These are phyloP conservation scores for Acanthamoeba castellanii DNA, from an alignment of 208 protist genomes.

Conservation along the genomic window DNA sequence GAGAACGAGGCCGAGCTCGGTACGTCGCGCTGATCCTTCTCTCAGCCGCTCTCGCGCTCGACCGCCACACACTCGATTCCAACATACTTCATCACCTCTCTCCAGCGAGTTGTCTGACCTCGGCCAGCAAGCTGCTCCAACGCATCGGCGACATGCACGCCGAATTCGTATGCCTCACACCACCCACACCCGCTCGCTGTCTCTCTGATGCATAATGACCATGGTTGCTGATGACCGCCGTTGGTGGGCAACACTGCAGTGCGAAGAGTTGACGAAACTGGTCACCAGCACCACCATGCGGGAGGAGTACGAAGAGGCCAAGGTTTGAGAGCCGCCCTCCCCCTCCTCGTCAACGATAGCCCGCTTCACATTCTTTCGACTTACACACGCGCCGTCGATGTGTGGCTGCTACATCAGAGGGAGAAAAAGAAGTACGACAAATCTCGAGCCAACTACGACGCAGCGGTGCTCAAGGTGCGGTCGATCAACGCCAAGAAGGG, in stretches of 20 bases:
- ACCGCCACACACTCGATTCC: neutral
- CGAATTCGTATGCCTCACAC: constrained; percentile 9
- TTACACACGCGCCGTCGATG: neutral
- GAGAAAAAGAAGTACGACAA: constrained; percentile 75
- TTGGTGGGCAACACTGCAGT: neutral
- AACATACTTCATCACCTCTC: constrained; percentile 31
- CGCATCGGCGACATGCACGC: constrained; percentile 35
- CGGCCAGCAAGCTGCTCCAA: neutral
- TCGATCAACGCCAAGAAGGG: constrained; percentile 74
- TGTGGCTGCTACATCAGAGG: neutral
- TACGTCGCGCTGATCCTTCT: neutral
- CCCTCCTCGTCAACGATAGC: neutral
- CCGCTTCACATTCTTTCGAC: neutral
- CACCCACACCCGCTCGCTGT: no score
- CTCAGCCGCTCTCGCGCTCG: no score
- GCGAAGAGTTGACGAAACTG: constrained; percentile 59
- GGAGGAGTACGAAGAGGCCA: constrained; percentile 69
- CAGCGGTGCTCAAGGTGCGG: constrained; percentile 67
- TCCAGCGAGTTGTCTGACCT: neutral
- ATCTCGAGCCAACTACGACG: constrained; percentile 62
- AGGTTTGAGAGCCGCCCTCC: neutral
- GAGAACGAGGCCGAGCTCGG: constrained; percentile 64
- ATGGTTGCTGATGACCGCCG: neutral
- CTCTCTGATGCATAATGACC: neutral
- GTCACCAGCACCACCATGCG: constrained; percentile 37